Evolutionary conservation across 1,284 basidiomycete genomes (phyloP).

Genomic region (Earliella scabrosa): DNA sequence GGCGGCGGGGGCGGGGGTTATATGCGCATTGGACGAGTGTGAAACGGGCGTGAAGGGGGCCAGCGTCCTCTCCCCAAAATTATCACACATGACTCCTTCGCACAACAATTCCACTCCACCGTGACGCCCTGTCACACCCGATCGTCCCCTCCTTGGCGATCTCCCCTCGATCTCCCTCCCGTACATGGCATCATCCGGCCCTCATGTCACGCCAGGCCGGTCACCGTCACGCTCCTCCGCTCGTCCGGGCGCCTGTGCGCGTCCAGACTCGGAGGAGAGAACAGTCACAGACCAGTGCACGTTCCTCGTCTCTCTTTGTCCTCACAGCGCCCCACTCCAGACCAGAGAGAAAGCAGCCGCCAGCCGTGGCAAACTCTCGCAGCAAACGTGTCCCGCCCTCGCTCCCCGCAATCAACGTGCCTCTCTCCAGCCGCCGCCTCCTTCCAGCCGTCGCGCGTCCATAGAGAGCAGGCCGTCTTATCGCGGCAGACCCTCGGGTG

Average conservation of each 20-base stretch:
- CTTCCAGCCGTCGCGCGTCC: not conserved
- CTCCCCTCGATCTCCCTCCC: constrained; percentile 19
- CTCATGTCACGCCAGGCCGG: constrained; percentile 3
- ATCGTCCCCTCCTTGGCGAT: constrained; percentile 19
- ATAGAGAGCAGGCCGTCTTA: not conserved
- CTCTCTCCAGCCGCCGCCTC: not conserved
- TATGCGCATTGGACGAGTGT: constrained; percentile 22
- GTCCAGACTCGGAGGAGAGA: too few relatives aligned
- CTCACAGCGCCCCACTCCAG: not conserved
- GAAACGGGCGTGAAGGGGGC: constrained; percentile 23
- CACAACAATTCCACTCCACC: constrained; percentile 14
- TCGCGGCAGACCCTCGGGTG: constrained; percentile 17
- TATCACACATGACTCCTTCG: constrained; percentile 15
- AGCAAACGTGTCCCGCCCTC: constrained; percentile 27
- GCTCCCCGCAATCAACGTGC: constrained; percentile 12
- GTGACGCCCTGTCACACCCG: constrained; percentile 20
- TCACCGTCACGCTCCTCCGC: constrained; percentile 6
- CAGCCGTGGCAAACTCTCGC: too few relatives aligned
- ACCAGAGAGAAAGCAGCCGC: too few relatives aligned
- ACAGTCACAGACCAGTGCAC: constrained; percentile 20
- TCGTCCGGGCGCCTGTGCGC: not conserved
- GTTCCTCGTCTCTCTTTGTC: constrained; percentile 20
- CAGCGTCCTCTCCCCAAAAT: constrained; percentile 14
- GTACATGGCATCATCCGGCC: constrained; percentile 12
- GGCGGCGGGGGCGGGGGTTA: constrained; percentile 20